phyloP scores from a whole-genome alignment of 306 rosid genomes.

The Vicia sativa region DNA sequence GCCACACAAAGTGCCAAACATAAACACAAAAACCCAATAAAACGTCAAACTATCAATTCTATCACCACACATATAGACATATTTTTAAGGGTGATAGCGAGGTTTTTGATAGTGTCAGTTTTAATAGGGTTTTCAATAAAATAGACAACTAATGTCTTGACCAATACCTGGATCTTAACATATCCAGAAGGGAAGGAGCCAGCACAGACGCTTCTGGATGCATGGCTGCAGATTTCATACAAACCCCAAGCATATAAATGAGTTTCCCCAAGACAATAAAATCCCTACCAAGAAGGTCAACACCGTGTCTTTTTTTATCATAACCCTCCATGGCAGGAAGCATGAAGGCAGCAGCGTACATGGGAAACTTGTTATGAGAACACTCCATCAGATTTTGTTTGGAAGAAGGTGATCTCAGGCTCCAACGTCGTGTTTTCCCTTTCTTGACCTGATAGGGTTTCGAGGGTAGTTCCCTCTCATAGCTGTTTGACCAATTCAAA shows the following conservation, averaged over 20 bases:
- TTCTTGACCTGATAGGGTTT: slow-evolving; percentile 63
- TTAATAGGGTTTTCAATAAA: slow-evolving; percentile 27
- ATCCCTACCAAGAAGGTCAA: slow-evolving; percentile 91
- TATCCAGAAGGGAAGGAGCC: slow-evolving; percentile 79
- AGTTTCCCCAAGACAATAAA: slow-evolving; percentile 89
- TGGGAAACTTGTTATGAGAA: slow-evolving; percentile 89
- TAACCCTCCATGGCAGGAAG: slow-evolving; percentile 97
- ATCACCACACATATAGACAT: background rate
- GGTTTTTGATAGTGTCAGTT: slow-evolving; percentile 22
- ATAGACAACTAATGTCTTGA: slow-evolving; percentile 25
- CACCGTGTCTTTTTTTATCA: slow-evolving; percentile 91
- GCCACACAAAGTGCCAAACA: slow-evolving; percentile 16
- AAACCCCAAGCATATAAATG: slow-evolving; percentile 85
- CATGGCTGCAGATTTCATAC: slow-evolving; percentile 91
- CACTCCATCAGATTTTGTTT: slow-evolving; percentile 60
- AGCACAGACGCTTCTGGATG: slow-evolving; percentile 91
- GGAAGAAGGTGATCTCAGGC: slow-evolving; percentile 48
- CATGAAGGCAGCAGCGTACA: slow-evolving; percentile 94
- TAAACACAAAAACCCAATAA: slow-evolving; percentile 24
- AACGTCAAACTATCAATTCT: slow-evolving; percentile 27
- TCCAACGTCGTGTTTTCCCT: slow-evolving; percentile 91
- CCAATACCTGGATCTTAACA: slow-evolving; percentile 81
- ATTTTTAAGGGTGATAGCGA: background rate
- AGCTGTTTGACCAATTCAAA: slow-evolving; percentile 82
- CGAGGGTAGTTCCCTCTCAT: slow-evolving; percentile 81